phyloP scores from a whole-genome alignment of 345 rosid species.

The Firmiana major region DNA sequence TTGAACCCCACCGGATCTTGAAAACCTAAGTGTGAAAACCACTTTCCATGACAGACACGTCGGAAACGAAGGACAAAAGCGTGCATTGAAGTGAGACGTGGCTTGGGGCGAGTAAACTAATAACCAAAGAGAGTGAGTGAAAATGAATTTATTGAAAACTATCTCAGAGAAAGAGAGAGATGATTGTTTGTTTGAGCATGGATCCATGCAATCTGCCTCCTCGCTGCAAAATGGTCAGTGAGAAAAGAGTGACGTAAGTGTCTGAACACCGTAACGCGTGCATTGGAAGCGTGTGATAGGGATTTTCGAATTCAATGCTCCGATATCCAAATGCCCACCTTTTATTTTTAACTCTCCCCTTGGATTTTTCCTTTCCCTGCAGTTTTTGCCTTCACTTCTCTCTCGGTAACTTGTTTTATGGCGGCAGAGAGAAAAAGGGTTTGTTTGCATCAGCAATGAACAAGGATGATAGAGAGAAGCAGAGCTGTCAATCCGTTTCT shows the following conservation, averaged over 20 bases:
- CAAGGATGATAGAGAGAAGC: background rate
- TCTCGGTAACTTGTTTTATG: background rate
- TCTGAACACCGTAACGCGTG: constrained; percentile 23
- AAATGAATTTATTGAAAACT: background rate
- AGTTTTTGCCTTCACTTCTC: background rate
- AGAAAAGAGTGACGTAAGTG: constrained; percentile 27
- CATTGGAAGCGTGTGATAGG: constrained; percentile 36
- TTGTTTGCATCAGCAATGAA: background rate
- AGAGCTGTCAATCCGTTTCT: constrained; percentile 28
- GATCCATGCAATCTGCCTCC: background rate
- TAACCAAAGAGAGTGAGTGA: background rate
- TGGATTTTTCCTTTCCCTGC: background rate
- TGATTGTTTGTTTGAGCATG: background rate
- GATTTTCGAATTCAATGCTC: constrained; percentile 28
- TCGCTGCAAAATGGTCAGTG: background rate
- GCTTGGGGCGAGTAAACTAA: background rate
- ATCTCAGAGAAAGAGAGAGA: background rate
- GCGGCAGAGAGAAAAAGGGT: constrained; percentile 28
- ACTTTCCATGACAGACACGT: background rate
- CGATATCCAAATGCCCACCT: background rate
- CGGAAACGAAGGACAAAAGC: background rate
- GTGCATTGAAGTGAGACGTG: too few species aligned
- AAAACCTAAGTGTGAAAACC: background rate
- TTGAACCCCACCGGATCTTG: background rate
- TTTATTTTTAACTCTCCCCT: background rate